phyloP scores from a whole-genome alignment of 305 asterid species.

The Withania somnifera region DNA sequence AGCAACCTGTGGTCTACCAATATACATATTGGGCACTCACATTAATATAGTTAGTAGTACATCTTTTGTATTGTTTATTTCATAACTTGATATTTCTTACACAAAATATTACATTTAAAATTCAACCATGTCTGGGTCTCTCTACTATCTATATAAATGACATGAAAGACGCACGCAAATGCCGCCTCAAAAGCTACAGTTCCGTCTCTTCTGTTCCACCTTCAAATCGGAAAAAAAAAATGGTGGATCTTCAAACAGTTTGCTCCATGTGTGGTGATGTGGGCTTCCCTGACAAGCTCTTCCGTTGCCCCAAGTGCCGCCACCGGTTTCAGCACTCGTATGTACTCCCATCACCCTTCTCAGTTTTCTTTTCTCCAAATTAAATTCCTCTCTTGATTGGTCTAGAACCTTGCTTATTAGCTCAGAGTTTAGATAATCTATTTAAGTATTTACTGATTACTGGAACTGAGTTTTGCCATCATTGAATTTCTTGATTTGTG shows the following conservation, averaged over 20 bases:
- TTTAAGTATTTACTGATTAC: too few species aligned
- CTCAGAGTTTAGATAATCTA: background rate
- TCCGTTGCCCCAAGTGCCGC: conserved; percentile 77
- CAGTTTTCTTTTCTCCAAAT: background rate
- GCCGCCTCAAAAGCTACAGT: background rate
- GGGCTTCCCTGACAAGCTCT: conserved; percentile 75
- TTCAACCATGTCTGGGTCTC: background rate
- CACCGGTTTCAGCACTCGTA: conserved; percentile 90
- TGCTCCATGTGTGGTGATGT: conserved; percentile 93
- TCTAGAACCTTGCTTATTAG: background rate
- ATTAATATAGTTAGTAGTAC: background rate
- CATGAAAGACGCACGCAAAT: background rate
- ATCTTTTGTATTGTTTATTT: background rate
- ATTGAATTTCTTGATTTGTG: background rate
- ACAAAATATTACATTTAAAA: background rate
- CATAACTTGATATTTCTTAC: background rate
- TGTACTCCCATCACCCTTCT: background rate
- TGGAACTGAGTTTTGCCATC: background rate
- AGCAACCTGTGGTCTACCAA: conserved; percentile 17
- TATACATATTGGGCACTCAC: conserved; percentile 2
- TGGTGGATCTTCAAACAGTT: conserved; percentile 71
- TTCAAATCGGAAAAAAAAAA: background rate
- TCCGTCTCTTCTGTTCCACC: too few species aligned
- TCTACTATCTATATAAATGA: background rate
- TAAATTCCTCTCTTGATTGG: background rate